phyloP scores from a whole-genome alignment of 108 stramenopile genomes.

The Fragilariopsis cylindrus region DNA sequence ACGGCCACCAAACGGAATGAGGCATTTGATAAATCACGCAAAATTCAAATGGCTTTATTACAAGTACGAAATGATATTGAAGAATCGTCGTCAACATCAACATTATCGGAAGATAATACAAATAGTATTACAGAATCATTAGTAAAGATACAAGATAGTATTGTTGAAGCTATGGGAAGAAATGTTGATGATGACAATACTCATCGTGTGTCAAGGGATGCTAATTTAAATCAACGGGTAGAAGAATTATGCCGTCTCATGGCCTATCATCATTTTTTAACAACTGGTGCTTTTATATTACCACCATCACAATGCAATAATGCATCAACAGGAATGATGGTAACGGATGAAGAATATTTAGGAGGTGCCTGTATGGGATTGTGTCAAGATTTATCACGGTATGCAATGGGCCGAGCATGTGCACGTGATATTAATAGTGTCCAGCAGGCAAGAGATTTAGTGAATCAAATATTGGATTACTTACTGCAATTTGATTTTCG shows the following conservation, averaged over 20 bases:
- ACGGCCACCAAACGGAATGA: slow-evolving; percentile 43
- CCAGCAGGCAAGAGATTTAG: slow-evolving; percentile 51
- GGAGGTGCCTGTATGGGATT: slow-evolving; percentile 75
- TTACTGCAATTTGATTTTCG: slow-evolving; percentile 88
- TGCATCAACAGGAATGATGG: not conserved
- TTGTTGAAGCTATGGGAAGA: slow-evolving; percentile 2
- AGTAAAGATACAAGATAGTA: not conserved
- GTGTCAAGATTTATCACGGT: slow-evolving; percentile 65
- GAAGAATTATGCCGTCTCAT: slow-evolving; percentile 67
- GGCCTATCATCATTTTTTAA: slow-evolving; percentile 63
- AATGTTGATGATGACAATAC: not conserved
- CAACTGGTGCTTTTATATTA: slow-evolving; percentile 37
- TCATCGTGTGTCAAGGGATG: slow-evolving; percentile 41
- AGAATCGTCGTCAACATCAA: slow-evolving; percentile 19
- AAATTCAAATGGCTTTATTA: slow-evolving; percentile 51
- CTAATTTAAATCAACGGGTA: slow-evolving; percentile 48
- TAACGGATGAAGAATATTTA: slow-evolving; percentile 84
- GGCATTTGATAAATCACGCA: slow-evolving; percentile 49
- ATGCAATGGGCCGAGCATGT: slow-evolving; percentile 70
- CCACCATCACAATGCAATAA: slow-evolving; percentile 29
- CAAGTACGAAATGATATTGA: slow-evolving; percentile 41
- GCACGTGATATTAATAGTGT: slow-evolving; percentile 53
- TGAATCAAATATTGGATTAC: slow-evolving; percentile 56
- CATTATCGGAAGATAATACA: slow-evolving; percentile 21
- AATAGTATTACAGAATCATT: slow-evolving; percentile 21